Base-by-base conservation (phyloP, 371 early-diverging fungal genomes). In the Parasitella parasitica region DNA sequence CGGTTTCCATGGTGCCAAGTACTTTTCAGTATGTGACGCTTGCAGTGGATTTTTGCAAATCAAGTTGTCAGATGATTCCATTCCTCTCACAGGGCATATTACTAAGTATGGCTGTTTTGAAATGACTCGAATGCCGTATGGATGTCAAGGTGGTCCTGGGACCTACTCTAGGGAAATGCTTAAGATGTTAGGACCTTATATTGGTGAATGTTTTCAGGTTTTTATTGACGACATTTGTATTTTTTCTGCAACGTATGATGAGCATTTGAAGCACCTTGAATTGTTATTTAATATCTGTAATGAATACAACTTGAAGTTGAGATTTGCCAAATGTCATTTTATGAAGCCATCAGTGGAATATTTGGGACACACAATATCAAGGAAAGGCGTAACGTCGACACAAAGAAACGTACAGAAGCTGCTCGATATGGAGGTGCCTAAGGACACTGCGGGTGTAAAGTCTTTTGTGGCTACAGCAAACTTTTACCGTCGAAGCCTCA, bases 141-240 rank as follows among this genome's bases (percentile, higher is more conserved):
- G 80, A 38, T 9, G 9, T 38, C 39, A 38, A 38, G 39, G 39
- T 15, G 39, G 39, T 4, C 39, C 39, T 38, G 16, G 9, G 13
- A 9, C 15, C 4, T 38, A 38, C 15, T 38, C 39, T 38, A 6
- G 16, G 15, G 39, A 38, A 38, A 38, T 38, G 39, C 15, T 16
- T 38, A 38, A 38, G 16, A 38, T 38, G 16, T n/a, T 38, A 4
- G 39, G 39, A 7, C 15, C 9, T 7, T 38, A 38, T 13, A 9
- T 38, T 7, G 39, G 39, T 11, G 39, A 11, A 4, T 38, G 39
- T 38, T 38, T 38, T n/a, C 39, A 69, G 76, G 37, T 53, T 66
- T 84, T 81, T 51, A 58, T 85, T 2, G 84, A 84, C 50, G 82
- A 86, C 63, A 72, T 83, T 22, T 54, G 82, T 0, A 57, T 83